phyloP scores from a whole-genome alignment of 2,329 filamentous ascomycete genomes.

The Metarhizium guizhouense region DNA sequence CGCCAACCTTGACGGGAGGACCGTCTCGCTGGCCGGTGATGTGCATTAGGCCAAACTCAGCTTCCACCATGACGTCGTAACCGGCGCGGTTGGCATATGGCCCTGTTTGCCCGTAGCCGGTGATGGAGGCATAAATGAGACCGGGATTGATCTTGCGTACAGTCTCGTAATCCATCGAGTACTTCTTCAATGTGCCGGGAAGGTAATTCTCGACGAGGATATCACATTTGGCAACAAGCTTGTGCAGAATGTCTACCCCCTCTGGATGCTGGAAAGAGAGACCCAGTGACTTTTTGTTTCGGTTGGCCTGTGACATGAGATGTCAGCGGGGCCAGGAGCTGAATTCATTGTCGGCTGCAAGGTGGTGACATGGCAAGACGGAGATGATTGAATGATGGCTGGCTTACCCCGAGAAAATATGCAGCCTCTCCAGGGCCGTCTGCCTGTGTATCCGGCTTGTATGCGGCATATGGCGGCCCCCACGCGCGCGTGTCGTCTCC shows the following conservation, averaged over 20 bases:
- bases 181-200: constrained; percentile 81
- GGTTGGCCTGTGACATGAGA: constrained; percentile 60
- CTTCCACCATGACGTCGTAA: constrained; percentile 99
- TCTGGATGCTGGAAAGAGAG: constrained; percentile 81
- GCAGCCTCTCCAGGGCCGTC: constrained; percentile 82
- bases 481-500: constrained; percentile 94
- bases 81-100: constrained; percentile 81
- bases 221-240: constrained; percentile 75
- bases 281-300: constrained; percentile 92
- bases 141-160: constrained; percentile 72
- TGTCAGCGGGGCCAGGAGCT: too few species aligned
- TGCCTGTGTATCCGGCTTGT: constrained; percentile 49
- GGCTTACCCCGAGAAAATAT: constrained; percentile 78
- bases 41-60: constrained; percentile 97
- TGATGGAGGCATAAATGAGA: constrained; percentile 92
- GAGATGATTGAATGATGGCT: background rate
- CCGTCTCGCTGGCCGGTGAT: constrained; percentile 86
- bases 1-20: constrained; percentile 91
- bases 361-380: background rate
- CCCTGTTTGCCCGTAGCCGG: constrained; percentile 91
- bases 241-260: constrained; percentile 80
- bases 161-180: constrained; percentile 79
- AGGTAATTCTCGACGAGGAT: constrained; percentile 96
- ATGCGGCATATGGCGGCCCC: constrained; percentile 88
- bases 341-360: too few species aligned